Base-by-base conservation (phyloP, 2,329 filamentous ascomycete genomes). In the Aspergillus ustus region DNA sequence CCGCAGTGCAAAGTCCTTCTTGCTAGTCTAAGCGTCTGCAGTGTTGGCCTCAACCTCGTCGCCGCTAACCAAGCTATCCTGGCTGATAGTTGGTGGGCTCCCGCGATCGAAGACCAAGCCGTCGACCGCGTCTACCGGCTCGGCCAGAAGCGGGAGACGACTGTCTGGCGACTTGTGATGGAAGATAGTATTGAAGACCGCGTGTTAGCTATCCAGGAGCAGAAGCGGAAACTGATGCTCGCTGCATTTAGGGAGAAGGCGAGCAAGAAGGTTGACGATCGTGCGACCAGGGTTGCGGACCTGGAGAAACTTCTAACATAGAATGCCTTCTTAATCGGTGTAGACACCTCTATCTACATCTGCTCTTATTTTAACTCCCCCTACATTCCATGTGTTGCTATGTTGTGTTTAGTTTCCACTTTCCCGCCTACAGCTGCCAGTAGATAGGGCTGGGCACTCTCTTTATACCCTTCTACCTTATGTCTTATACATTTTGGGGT, bases 81-180 rank as follows among this genome's bases (percentile, higher is more conserved):
- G 20, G 86, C 87, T 0, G 93, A 97, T 75, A 91, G 87, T 62
- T 97, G 92, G 93, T 97, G 93, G 91, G 92, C 93, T 1, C 93
- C 93, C 0, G 92, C 92, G 0, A 95, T 97, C 59, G 93, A 97
- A 75, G 92, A 96, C 68, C 93, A 97, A 73, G 93, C 93, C 3
- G 85, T 96, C 2, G 93, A 97, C 72, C 89, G 93, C 4, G 92
- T 97, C 7, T 91, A 97, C 73, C 85, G 93, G 0, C 82, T 97
- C 0, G 93, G 93, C 0, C 93, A 97, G 78, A 93, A 84, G 65
- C 85, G 90, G 43, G 85, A 89, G 63, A 93, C 90, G 0, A 93
- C 87, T 1, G 89, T 96, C 1, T 95, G 92, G 82, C 83, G 92
- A 51, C 81, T 97, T 9, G 86, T 97, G 1, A 90, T 96, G 79